A percentile compares a stretch with the other conserved stretches of the same genome.
phyloP scores from a whole-genome alignment of 108 stramenopile genomes.

The Epipyxis sp. region DNA sequence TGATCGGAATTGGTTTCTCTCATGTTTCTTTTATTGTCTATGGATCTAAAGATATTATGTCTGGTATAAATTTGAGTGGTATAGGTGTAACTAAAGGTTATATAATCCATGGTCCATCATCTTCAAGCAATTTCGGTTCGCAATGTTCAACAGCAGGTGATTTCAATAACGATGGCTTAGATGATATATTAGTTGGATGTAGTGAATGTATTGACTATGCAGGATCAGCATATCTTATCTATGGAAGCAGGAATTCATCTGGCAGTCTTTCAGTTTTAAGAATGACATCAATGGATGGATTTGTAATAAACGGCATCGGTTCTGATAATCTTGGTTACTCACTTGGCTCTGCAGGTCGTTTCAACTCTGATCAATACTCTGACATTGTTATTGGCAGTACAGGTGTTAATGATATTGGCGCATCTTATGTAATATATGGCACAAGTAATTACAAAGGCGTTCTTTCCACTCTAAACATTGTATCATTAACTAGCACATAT shows the following conservation, averaged over 20 bases:
- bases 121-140: too few species aligned
- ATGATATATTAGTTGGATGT: neutral
- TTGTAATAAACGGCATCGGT: neutral
- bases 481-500: too few species aligned
- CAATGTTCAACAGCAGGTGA: too few species aligned
- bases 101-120: too few species aligned
- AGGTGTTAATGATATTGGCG: neutral
- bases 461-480: too few species aligned
- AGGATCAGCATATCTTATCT: neutral
- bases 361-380: neutral
- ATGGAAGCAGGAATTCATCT: neutral
- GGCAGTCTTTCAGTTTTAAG: neutral
- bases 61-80: too few species aligned
- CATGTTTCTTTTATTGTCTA: neutral
- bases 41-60: too few species aligned
- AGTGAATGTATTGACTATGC: neutral
- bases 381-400: neutral
- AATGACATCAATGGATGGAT: neutral
- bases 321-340: too few species aligned
- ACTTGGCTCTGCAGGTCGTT: neutral
- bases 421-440: neutral
- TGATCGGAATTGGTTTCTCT: neutral
- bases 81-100: too few species aligned
- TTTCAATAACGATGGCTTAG: neutral
- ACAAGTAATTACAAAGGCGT: neutral